These are phyloP conservation scores for Vitis vinifera DNA, from an alignment of 164 flowering plant species.

Conservation along the genomic window ASM3070453v1 NC_081818.1:28260501-28261000, in stretches of 20 bases:
- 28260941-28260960: neutral
- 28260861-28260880: conserved; percentile 51
- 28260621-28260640: conserved; percentile 61
- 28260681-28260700: conserved; percentile 30
- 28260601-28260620: conserved; percentile 20
- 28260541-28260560: too few relatives aligned
- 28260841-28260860: conserved; percentile 39
- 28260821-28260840: conserved; percentile 37
- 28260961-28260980: too few relatives aligned
- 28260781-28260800: conserved; percentile 49
- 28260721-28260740: conserved; percentile 36
- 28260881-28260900: conserved; percentile 21
- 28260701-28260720: conserved; percentile 37
- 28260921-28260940: neutral
- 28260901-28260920: too few relatives aligned
- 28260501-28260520: too few relatives aligned
- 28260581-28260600: too few relatives aligned
- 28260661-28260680: conserved; percentile 50
- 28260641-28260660: conserved; percentile 58
- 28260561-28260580: too few relatives aligned
- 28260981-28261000: neutral
- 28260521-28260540: too few relatives aligned
- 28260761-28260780: conserved; percentile 46
- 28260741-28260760: conserved; percentile 69
- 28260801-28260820: conserved; percentile 47